These are phyloP conservation scores for Mortierella hygrophila DNA, from an alignment of 192 early-diverging fungal species.

Conservation along the genomic window DNA sequence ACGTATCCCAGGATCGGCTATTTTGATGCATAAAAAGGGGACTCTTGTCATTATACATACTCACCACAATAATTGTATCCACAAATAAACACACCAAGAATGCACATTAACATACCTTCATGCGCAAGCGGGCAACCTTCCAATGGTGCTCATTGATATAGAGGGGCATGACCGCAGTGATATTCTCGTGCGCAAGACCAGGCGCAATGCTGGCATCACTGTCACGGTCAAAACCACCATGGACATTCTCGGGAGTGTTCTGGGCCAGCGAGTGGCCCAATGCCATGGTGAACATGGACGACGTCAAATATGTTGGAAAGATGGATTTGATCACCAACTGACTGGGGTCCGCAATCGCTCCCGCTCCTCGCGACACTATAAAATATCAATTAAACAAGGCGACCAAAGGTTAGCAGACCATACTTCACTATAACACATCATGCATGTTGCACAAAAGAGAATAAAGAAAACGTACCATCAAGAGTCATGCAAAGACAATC, in stretches of 20 bases:
- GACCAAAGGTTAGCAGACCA: not conserved
- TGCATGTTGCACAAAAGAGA: not conserved
- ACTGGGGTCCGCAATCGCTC: conserved; percentile 58
- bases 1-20: conserved; percentile 61
- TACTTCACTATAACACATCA: not conserved
- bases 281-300: conserved; percentile 56
- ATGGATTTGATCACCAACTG: conserved; percentile 60
- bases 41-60: not conserved
- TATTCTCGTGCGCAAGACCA: conserved; percentile 57
- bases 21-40: not conserved
- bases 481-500: conserved; percentile 61
- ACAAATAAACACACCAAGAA: not conserved
- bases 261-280: conserved; percentile 38
- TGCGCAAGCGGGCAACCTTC: conserved; percentile 54
- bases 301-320: conserved; percentile 56
- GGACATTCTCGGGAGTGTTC: conserved; percentile 46
- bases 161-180: conserved; percentile 58
- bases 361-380: conserved; percentile 39
- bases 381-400: not conserved
- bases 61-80: not conserved
- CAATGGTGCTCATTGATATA: conserved; percentile 61
- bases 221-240: conserved; percentile 54
- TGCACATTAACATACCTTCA: conserved; percentile 45
- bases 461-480: conserved; percentile 32
- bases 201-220: conserved; percentile 49